Conservation (phyloP, 2,329 filamentous ascomycete species). For the Venturiaceae sp. region DNA sequence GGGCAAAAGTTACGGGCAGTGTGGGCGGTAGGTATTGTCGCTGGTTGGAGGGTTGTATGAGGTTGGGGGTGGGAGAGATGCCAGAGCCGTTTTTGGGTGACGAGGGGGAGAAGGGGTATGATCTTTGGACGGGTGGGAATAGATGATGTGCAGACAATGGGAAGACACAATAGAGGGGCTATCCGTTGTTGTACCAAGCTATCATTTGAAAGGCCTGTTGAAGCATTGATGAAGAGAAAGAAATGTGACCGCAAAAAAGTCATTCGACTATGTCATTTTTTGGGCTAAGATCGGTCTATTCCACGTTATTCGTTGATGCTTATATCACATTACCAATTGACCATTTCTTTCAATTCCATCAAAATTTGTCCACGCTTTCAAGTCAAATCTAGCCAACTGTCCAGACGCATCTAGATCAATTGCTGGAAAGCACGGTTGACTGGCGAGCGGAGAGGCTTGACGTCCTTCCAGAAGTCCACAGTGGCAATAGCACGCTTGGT, state of each 20-base stretch:
- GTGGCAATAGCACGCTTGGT: conserved; percentile 89
- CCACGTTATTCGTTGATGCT: background rate
- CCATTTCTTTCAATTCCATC: background rate
- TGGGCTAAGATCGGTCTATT: no score
- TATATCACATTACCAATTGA: background rate
- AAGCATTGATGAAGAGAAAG: no score
- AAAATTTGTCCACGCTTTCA: no score
- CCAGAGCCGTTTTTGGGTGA: background rate
- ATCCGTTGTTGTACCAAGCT: no score
- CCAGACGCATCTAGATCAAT: conserved; percentile 59
- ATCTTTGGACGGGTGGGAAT: background rate
- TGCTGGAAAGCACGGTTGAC: conserved; percentile 97
- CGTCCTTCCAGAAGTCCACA: conserved; percentile 94
- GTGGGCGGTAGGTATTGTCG: conserved; percentile 30
- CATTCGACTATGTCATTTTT: background rate
- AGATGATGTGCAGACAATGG: background rate
- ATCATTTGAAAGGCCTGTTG: no score
- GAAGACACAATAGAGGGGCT: background rate
- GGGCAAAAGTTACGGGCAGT: conserved; percentile 32
- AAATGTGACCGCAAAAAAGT: no score
- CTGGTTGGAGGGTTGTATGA: conserved; percentile 24
- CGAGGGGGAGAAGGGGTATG: background rate
- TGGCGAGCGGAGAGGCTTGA: conserved; percentile 78
- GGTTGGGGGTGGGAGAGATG: background rate
- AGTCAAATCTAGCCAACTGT: background rate